Base-by-base conservation (phyloP, 805 yeast genomes). In the Metschnikowia matae region DNA sequence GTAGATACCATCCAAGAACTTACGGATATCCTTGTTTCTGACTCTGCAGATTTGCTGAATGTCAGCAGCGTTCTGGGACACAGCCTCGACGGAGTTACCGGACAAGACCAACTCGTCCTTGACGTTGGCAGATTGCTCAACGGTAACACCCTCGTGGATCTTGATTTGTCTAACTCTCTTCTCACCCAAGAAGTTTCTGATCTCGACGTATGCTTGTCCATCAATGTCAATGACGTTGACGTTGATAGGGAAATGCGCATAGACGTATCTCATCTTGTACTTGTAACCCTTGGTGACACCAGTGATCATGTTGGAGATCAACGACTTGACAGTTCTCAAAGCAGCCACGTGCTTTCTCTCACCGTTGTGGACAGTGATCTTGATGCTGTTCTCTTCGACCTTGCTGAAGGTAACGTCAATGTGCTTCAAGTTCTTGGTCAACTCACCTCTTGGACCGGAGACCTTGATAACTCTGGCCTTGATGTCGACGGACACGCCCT, bases 231-330 rank as follows among this genome's bases (percentile, higher is more conserved):
- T 73, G 64, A 90, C 76, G 83, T 91, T 92, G 65, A 94, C 97
- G 80, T 94, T 94, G 80, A 95, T 94, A 77, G 99, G 99, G 96
- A 94, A 94, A 89, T 94, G 99, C 85, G 99, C 99, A 75, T 92
- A 95, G 61, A 94, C 99, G 78, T 89, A 91, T 84, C 98, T 90
- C 97, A 94, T 87, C 88, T 94, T 94, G 94, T 94, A 94, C 81
- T 88, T 85, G 96, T 80, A 92, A 79, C 98, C 99, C 82, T 85
- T 85, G 75, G 99, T 94, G 74, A 94, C 99, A 87, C 99, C 99
- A 64, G 87, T 88, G 79, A 94, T 77, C 84, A 94, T 78, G 88
- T 94, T 94, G 73, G 89, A 73, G 68, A 94, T 82, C 74, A 94
- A 81, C 62, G 98, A 89, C 81, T 89, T 91, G 77, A 94, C 98